Base-by-base conservation (phyloP, 345 rosid genomes). In the Pistacia atlantica region DNA sequence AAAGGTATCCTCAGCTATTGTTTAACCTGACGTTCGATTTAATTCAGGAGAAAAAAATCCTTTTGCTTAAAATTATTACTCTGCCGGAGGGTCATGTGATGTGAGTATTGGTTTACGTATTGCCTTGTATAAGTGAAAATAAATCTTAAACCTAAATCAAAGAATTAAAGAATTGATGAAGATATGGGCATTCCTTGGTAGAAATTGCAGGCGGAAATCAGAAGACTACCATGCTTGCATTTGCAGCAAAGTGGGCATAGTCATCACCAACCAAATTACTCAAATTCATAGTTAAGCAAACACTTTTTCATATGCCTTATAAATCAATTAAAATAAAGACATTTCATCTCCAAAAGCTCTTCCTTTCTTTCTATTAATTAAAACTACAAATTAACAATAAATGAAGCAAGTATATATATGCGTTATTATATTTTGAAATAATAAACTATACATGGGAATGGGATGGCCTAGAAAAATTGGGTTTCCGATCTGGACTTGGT, bases 231-330 rank as follows among this genome's bases (percentile, higher is more conserved):
- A 87, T 78, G 71, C 87, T 82, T 87, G 88, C 75, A 61, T 80
- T 55, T 77, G 79, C 81, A 78, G 92, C 84, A 87, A 87, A 82
- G 89, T 69, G 35, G 78, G 10, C 28, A 49, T 59, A 49, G 38
- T 57, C 46, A 20, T 67, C 65, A 79, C 81, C 87, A 63, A 75
- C 75, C 80, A 38, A 18, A 48, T 69, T 76, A 69, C 81, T 74
- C 76, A 79, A 67, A 79, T 78, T 85, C 85, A 78, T 69, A 63
- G 46, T n/a, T 83, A 79, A 84, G 80, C 57, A 65, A 58, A 6
- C 64, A 58, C 71, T 63, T 81, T 66, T 70, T 28, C n/a, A 4
- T 67, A 48, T 35, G 28, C 67, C 51, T 4, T 56, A 14, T 35
- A 66, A 25, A 59, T 71, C 66, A 64, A 59, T 72, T 38, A 60